Evolutionary conservation across 1,139 yeast genomes (phyloP), one percentile per base, ranked within the genome.

Genomic region (Taiozyma onychis): DNA sequence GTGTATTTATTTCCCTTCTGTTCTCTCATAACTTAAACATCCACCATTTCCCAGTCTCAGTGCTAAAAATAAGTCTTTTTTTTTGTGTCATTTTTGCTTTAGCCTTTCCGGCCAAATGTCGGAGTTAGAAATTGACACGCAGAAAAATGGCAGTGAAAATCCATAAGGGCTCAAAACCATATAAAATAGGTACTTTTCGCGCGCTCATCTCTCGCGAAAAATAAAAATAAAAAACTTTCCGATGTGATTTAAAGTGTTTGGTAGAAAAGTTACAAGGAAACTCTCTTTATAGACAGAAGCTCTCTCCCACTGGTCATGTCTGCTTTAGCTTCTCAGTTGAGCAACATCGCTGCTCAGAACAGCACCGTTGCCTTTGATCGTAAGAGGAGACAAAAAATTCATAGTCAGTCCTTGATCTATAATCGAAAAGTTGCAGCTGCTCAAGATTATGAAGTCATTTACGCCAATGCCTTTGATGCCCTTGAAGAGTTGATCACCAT

Each of bases 381-480:
- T 67, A 89, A 89, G 69, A 77, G 82, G 59, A 77, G 97, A 66
- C 88, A 91, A 55, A 88, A 86, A 69, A 72, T 90, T 56, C 99
- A 93, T 64, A 83, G 96, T 27, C 83, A 88, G 44, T 93, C 99
- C 46, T 78, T 93, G 60, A 79, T 93, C 43, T 91, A 86, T 67
- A 96, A 89, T 48, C 78, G 97, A 10, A 83, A 85, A 63, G 83
- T 81, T 52, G 99, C 99, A 27, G 88, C 96, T 11, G 79, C 91
- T 39, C 99, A 95, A 71, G 99, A 95, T 66, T 90, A 81, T 64
- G 97, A 90, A 62, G 76, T 85, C 49, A 82, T 93, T 54, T 88
- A 78, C 64, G 80, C 83, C 50, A 78, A 81, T 51, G 87, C 95
- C 3, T 61, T 78, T 9, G 95, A 86, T 54, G 97, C 96, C 0